Evolutionary conservation across 2,329 filamentous ascomycete genomes (phyloP), one percentile per base, ranked within the genome.

Genomic region (Claviceps humidiphila): DNA sequence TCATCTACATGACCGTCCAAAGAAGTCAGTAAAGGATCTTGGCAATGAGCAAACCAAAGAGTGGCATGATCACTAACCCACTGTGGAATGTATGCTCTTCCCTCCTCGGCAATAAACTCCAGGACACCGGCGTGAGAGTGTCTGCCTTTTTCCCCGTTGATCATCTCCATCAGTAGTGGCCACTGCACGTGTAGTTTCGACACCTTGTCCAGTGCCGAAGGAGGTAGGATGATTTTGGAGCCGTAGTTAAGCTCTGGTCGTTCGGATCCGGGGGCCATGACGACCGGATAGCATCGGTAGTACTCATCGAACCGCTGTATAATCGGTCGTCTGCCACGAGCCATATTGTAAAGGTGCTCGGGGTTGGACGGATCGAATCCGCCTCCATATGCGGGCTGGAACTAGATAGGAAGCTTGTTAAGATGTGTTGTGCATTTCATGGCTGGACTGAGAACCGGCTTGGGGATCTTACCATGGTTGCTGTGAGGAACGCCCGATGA

Each of bases 51-150:
- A 34, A 34, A 11, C 30, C 30, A 3, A 34, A 11, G 30, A 34
- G 30, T 34, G 30, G 30, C 9, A 34, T 34, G 30, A 9, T 34
- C 30, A 68, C 77, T 57, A 72, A 90, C 87, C 91, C 93, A 98
- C 68, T 90, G 89, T 37, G 93, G 93, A 55, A 98, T 76, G 70
- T 98, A 98, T 51, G 94, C 89, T 66, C 93, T 87, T 49, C 93
- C 93, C 68, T 98, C 93, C 65, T 98, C 93, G 4, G 93, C 93
- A 53, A 95, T 93, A 64, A 98, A 98, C 69, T 98, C 93, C 57
- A 98, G 71, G 20, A 98, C 93, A 73, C 93, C 93, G 5, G 88
- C 90, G 69, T 98, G 93, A 26, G 91, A 93, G 65, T 86, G 84
- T 66, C 78, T 84, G 30, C 81, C 81, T 64, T 83, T 84, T 56